Evolutionary conservation across 768 basidiomycete species (phyloP), one percentile per base, ranked within the genome.

Genomic region (Amanita pseudoporphyria): DNA sequence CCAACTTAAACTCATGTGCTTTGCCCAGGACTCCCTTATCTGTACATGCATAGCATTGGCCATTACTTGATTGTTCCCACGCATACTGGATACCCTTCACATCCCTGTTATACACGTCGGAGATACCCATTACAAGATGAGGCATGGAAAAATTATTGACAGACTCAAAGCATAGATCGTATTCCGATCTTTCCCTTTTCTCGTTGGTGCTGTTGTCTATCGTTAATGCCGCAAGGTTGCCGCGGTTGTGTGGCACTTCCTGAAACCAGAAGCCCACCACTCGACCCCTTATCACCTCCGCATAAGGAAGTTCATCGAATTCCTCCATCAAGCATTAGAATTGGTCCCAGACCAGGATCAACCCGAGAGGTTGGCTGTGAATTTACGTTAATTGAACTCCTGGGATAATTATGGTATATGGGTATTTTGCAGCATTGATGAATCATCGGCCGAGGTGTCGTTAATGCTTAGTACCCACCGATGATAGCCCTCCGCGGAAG

Each of bases 21-120:
- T 49, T 18, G 53, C 45, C 52, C 64, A 91, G 88, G 87, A 88
- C 61, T 83, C 71, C 40, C 56, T 76, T 54, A 72, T 74, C 48
- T 74, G 71, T 66, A 66, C 71, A 60, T 76, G 72, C 64, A 72
- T 74, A 60, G 72, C 73, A 26, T 64, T 76, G 51, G 73, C 72
- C 51, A 65, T 73, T 56, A 64, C 71, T 42, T 71, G 59, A 58
- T 50, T 43, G 21, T 22, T 50, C 35, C 32, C 41, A 49, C 22
- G 13, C 40, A 24, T 22, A 22, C 3, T 30, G 39, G 40, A 49
- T 42, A 49, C 48, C 48, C 48, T 18, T 14, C 48, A 42, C 39
- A 31, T 41, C 42, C 48, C 41, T 30, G 28, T 52, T 18, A 40
- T 40, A 19, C 51, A 38, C 47, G 47, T 44, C 53, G 56, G 53